Evolutionary conservation across 371 early-diverging fungal species (phyloP).

Genomic region (Fennellomyces sp.): DNA sequence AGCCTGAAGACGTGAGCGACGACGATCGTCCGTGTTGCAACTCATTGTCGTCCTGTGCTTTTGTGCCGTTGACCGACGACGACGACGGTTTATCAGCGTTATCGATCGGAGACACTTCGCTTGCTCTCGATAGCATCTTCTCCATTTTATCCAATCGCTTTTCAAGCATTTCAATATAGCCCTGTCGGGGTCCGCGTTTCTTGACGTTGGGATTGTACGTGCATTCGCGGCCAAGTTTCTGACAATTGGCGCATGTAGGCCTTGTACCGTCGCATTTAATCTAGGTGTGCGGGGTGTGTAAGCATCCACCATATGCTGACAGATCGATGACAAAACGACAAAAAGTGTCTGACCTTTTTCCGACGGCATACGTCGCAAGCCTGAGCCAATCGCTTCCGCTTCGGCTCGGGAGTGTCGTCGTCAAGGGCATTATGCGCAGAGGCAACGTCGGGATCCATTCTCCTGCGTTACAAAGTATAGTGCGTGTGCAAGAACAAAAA

Average conservation of each 20-base stretch:
- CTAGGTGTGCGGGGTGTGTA: conserved; percentile 19
- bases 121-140: conserved; percentile 14
- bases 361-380: conserved; percentile 84
- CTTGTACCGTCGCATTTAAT: conserved; percentile 82
- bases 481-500: not conserved
- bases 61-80: not conserved
- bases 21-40: not conserved
- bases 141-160: conserved; percentile 75
- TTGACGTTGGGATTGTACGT: conserved; percentile 73
- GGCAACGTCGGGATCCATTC: not conserved
- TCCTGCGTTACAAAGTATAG: not conserved
- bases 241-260: conserved; percentile 80
- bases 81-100: not conserved
- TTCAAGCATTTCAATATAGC: conserved; percentile 78
- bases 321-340: too few species aligned
- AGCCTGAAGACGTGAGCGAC: not conserved
- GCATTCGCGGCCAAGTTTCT: conserved; percentile 63
- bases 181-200: conserved; percentile 81
- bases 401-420: conserved; percentile 21
- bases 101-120: not conserved
- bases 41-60: not conserved
- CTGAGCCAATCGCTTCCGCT: conserved; percentile 76
- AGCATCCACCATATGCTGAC: not conserved
- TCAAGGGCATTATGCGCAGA: not conserved
- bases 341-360: conserved; percentile 79